A percentile compares a stretch with the other conserved stretches of the same genome.
Conservation (phyloP, 192 early-diverging fungal genomes). For the Obelidium mucronatum region DNA sequence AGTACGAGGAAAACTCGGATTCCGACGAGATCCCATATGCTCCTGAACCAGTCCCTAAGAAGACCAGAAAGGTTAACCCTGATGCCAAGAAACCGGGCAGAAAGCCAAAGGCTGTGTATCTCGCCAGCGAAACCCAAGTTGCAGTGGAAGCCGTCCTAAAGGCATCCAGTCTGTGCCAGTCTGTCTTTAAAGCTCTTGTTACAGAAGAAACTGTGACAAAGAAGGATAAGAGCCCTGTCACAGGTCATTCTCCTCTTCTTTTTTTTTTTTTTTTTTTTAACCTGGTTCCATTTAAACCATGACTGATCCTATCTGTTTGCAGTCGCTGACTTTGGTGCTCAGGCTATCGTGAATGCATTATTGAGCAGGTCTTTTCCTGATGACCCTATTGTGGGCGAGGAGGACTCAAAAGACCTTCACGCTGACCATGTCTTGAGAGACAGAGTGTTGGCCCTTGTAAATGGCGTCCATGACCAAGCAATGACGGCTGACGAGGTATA, state of each 20-base stretch:
- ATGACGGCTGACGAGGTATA: constrained; percentile 74
- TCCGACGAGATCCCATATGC: constrained; percentile 17
- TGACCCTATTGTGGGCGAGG: constrained; percentile 95
- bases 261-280: background rate
- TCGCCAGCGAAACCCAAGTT: constrained; percentile 44
- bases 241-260: too few species aligned
- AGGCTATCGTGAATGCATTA: constrained; percentile 91
- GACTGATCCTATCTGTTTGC: too few species aligned
- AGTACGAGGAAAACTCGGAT: background rate
- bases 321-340: constrained; percentile 96
- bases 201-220: constrained; percentile 86
- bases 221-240: constrained; percentile 95
- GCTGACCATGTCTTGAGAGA: constrained; percentile 75
- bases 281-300: constrained; percentile 18
- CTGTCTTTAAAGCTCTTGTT: constrained; percentile 87
- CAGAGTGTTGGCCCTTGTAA: constrained; percentile 82
- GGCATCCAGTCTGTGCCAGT: constrained; percentile 88
- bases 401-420: constrained; percentile 87
- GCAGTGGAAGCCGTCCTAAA: constrained; percentile 90
- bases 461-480: constrained; percentile 63
- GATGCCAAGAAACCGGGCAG: background rate
- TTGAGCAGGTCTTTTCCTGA: constrained; percentile 80
- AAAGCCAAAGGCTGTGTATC: constrained; percentile 6
- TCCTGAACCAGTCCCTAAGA: background rate
- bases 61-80: background rate